phyloP scores from a whole-genome alignment of 306 rosid species.

The Malus sieversii region DNA sequence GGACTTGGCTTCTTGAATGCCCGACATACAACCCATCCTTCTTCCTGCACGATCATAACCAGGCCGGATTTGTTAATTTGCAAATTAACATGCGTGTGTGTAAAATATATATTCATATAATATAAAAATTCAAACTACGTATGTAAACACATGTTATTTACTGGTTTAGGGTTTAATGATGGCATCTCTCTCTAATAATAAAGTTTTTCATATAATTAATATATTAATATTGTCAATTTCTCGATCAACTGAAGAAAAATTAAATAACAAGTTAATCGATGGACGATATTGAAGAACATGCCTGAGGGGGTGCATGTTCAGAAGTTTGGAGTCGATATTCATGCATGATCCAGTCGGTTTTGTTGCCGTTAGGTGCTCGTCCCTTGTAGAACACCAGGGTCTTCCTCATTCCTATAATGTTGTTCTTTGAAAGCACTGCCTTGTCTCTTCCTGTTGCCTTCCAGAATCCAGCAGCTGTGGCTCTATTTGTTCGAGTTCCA shows the following conservation, averaged over 20 bases:
- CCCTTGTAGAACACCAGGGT: slow-evolving; percentile 89
- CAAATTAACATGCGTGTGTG: background rate
- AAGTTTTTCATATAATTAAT: background rate
- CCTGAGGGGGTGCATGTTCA: slow-evolving; percentile 72
- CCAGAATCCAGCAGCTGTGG: slow-evolving; percentile 91
- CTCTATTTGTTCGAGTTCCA: slow-evolving; percentile 82
- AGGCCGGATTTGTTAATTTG: background rate
- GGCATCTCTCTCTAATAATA: background rate
- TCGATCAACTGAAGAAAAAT: too few species aligned
- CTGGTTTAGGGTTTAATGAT: background rate
- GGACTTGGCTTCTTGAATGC: slow-evolving; percentile 80
- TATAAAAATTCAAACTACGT: background rate
- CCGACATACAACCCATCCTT: slow-evolving; percentile 93
- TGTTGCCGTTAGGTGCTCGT: slow-evolving; percentile 85
- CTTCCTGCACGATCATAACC: slow-evolving; percentile 53
- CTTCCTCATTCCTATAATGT: slow-evolving; percentile 83
- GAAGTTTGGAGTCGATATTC: slow-evolving; percentile 83
- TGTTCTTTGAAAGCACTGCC: slow-evolving; percentile 66
- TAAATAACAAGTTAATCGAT: too few species aligned
- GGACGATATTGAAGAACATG: slow-evolving; percentile 12
- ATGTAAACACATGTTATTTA: background rate
- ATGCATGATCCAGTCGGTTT: slow-evolving; percentile 93
- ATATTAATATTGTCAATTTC: too few species aligned
- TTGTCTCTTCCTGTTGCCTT: slow-evolving; percentile 95
- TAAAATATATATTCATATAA: background rate